Percentiles rank a stretch among this genome's conserved stretches.
phyloP scores from a whole-genome alignment of 2,329 filamentous ascomycete genomes.

The Trichoderma oligosporum region DNA sequence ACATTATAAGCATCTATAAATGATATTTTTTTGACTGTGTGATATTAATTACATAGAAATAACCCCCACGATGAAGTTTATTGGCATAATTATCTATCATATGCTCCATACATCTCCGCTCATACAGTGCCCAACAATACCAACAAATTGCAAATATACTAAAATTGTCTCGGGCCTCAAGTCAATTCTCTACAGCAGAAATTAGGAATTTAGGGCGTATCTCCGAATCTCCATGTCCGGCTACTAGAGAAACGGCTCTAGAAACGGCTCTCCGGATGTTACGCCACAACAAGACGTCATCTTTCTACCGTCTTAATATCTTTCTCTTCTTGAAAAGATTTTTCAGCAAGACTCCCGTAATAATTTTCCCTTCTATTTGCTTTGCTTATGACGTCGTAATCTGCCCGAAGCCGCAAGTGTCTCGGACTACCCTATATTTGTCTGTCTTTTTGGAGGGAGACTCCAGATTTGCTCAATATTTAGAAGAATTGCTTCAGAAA shows the following conservation, averaged over 20 bases:
- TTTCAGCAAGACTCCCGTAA: neutral
- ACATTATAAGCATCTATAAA: neutral
- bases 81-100: neutral
- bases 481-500: too few relatives aligned
- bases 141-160: neutral
- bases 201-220: neutral
- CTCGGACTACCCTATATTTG: conserved; percentile 3
- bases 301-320: neutral
- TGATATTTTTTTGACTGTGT: too few relatives aligned
- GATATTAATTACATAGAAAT: conserved; percentile 9
- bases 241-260: neutral
- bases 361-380: too few relatives aligned
- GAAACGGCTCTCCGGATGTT: neutral
- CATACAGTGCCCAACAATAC: neutral
- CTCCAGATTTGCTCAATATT: neutral
- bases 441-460: neutral
- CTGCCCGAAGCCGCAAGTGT: neutral
- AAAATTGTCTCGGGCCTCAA: neutral
- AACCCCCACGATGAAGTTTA: conserved; percentile 10
- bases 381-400: conserved; percentile 3
- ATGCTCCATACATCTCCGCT: neutral
- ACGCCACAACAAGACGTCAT: neutral
- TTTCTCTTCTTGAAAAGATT: neutral
- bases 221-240: neutral
- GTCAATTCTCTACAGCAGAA: neutral